Conservation (phyloP, 176 grass and related monocot genomes). For the Oropetium thomaeum region DNA sequence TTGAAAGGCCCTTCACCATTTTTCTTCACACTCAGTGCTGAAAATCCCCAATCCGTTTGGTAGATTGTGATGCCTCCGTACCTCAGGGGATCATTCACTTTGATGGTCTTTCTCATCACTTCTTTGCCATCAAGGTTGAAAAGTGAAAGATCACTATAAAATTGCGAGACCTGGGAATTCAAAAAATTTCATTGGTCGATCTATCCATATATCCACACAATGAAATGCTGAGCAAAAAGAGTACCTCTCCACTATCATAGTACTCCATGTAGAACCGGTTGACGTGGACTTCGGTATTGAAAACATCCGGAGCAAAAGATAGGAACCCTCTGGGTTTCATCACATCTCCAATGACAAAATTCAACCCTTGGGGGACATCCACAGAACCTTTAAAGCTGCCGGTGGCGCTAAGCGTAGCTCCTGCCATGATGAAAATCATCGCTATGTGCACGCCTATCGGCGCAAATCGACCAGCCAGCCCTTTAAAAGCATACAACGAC, state of each 20-base stretch:
- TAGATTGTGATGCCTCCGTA: conserved; percentile 85
- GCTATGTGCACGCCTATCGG: conserved; percentile 92
- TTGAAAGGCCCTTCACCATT: conserved; percentile 95
- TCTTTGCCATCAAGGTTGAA: conserved; percentile 82
- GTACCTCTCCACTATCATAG: conserved; percentile 98
- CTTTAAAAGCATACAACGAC: conserved; percentile 84
- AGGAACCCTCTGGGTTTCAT: conserved; percentile 75
- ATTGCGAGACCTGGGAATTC: conserved; percentile 74
- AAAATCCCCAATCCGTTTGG: conserved; percentile 96
- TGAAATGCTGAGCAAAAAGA: not conserved
- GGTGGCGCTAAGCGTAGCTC: conserved; percentile 77
- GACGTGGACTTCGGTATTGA: conserved; percentile 91
- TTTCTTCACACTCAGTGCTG: conserved; percentile 80
- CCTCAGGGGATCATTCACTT: conserved; percentile 89
- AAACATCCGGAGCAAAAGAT: conserved; percentile 54
- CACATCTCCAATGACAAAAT: conserved; percentile 89
- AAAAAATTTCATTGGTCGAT: not conserved
- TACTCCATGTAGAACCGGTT: conserved; percentile 97
- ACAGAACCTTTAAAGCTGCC: conserved; percentile 86
- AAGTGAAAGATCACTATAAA: conserved; percentile 91
- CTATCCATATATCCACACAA: not conserved
- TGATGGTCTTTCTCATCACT: conserved; percentile 86
- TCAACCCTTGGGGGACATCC: conserved; percentile 86
- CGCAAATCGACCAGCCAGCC: conserved; percentile 69
- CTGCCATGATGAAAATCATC: conserved; percentile 92